Evolutionary conservation across 768 basidiomycete genomes (phyloP), one percentile per base, ranked within the genome.

Genomic region (Tricholoma furcatifolium): DNA sequence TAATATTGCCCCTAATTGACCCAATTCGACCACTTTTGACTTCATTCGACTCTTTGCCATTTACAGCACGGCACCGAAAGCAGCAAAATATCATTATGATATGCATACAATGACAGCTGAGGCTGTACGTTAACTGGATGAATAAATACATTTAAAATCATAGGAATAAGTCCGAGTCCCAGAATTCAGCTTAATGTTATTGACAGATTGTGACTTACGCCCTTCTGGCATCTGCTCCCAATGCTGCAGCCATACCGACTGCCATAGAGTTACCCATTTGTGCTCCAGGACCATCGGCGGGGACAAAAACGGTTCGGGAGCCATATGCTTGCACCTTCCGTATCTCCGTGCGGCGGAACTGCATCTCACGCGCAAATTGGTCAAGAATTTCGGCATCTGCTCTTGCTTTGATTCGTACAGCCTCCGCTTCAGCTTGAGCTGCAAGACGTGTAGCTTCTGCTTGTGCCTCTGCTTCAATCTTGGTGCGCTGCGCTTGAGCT

Each of bases 371-470:
- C 1, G 90, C 88, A 61, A 86, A 91, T 38, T 69, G 69, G 59
- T 91, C 85, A 17, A 69, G 56, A 15, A 91, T 83, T 31, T 74
- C 68, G 3, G 75, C 71, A 57, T 90, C 88, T 1, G 88, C 88
- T 3, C 69, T 56, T 0, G 87, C 83, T 61, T 82, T 87, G 60
- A 82, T 79, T 35, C 80, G 79, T 42, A 83, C 73, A 0, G 89
- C 85, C 56, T 78, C 78, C 1, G 88, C 85, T 10, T 91, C 88
- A 1, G 91, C 91, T 56, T 87, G 79, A 1, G 88, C 88, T 6
- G 81, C 79, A 55, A 91, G 64, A n/a, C 83, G 78, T 1, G 84
- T 91, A 2, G 89, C 89, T 63, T 90, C 83, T 1, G 90, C 88
- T 41, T 85, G 78, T 1, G 91, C 91, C 58, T 84, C 78, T 4